Conservation (phyloP, 2,329 filamentous ascomycete species). For the Torrubiellomyces zombiae region DNA sequence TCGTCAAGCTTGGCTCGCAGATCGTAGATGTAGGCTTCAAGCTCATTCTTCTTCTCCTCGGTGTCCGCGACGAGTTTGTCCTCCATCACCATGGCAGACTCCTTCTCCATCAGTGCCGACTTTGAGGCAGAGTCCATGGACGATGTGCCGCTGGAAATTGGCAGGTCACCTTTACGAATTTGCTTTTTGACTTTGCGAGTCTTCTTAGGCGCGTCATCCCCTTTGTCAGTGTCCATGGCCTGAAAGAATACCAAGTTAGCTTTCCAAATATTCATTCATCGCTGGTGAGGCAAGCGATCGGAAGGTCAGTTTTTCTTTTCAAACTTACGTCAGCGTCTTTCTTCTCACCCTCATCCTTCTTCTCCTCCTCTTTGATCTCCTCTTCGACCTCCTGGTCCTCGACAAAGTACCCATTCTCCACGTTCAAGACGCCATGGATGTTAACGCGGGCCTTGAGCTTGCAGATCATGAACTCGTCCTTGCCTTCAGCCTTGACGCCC, state of each 20-base stretch:
- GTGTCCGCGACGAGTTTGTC: slow-evolving; percentile 98
- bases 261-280: too few species aligned
- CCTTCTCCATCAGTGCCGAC: slow-evolving; percentile 58
- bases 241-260: slow-evolving; percentile 22
- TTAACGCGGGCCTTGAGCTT: slow-evolving; percentile 97
- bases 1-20: slow-evolving; percentile 90
- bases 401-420: slow-evolving; percentile 94
- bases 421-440: slow-evolving; percentile 87
- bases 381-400: slow-evolving; percentile 97
- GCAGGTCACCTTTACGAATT: slow-evolving; percentile 89
- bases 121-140: slow-evolving; percentile 57
- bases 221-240: slow-evolving; percentile 76
- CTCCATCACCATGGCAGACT: slow-evolving; percentile 86
- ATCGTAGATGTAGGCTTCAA: slow-evolving; percentile 95
- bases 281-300: slow-evolving; percentile 11
- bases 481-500: slow-evolving; percentile 81
- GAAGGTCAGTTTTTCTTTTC: too few species aligned
- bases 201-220: slow-evolving; percentile 58
- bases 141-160: slow-evolving; percentile 67
- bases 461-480: slow-evolving; percentile 99
- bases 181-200: slow-evolving; percentile 99
- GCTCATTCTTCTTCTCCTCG: slow-evolving; percentile 99
- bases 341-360: slow-evolving; percentile 47
- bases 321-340: slow-evolving; percentile 60
- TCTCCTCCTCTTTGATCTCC: slow-evolving; percentile 62